These are phyloP conservation scores for Acmispon strigosus DNA, from an alignment of 306 rosid genomes.

Conservation along the genomic window DNA sequence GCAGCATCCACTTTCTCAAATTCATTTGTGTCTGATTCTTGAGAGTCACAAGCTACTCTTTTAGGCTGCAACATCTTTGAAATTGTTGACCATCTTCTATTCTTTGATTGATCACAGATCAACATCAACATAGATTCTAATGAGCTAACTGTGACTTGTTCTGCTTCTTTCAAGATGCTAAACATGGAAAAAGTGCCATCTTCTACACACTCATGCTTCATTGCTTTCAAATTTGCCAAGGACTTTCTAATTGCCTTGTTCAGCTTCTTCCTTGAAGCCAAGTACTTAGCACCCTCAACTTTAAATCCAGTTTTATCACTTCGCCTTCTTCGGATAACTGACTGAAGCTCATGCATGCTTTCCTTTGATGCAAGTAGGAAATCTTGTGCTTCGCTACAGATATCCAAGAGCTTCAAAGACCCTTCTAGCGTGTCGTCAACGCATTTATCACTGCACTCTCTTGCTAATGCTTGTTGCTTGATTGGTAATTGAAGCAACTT, in stretches of 20 bases:
- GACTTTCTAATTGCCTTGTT: conserved; percentile 1
- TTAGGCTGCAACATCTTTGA: too few species aligned
- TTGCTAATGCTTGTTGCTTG: conserved; percentile 1
- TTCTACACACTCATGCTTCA: not conserved
- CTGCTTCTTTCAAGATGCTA: conserved; percentile 5
- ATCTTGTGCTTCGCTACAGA: not conserved
- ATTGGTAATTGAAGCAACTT: conserved; percentile 18
- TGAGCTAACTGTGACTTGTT: not conserved
- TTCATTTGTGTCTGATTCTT: conserved; percentile 1
- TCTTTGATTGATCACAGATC: not conserved
- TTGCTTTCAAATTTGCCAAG: not conserved
- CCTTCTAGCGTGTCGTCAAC: not conserved
- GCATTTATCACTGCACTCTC: not conserved
- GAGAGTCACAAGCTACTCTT: conserved; percentile 2
- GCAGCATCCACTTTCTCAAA: not conserved
- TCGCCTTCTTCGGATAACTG: not conserved
- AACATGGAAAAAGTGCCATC: not conserved
- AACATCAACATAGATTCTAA: conserved; percentile 15
- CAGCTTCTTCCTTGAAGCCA: conserved; percentile 5
- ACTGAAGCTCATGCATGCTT: conserved; percentile 8
- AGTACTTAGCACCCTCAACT: conserved; percentile 6
- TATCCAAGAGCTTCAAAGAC: conserved; percentile 17
- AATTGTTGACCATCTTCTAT: too few species aligned
- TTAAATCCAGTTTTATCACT: not conserved
- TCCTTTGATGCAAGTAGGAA: not conserved